phyloP scores from a whole-genome alignment of 108 stramenopile species.

The Conticribra guillardii region DNA sequence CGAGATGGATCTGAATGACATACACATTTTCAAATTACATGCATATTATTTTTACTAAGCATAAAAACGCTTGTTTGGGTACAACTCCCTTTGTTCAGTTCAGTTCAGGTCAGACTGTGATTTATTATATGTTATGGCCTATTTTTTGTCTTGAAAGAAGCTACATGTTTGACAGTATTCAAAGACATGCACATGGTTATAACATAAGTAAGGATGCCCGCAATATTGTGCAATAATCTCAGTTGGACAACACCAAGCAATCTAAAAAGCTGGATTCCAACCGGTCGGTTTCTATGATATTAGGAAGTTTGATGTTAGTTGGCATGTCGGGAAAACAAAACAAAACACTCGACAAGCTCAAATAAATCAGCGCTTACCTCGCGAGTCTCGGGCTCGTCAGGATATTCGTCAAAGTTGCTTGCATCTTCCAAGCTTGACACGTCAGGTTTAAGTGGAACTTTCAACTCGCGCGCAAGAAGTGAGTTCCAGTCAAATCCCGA shows the following conservation, averaged over 20 bases:
- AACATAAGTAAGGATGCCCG: too few relatives aligned
- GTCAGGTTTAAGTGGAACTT: conserved; percentile 57
- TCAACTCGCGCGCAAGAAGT: conserved; percentile 54
- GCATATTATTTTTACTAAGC: too few relatives aligned
- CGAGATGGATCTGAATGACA: too few relatives aligned
- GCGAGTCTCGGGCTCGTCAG: conserved; percentile 24
- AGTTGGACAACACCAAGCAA: neutral
- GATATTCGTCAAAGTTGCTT: conserved; percentile 54
- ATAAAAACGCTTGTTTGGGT: too few relatives aligned
- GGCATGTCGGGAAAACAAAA: neutral
- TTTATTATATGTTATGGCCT: too few relatives aligned
- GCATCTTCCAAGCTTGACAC: conserved; percentile 38
- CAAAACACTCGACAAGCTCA: neutral
- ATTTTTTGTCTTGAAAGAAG: too few relatives aligned
- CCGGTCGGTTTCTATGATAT: conserved; percentile 15
- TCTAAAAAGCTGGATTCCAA: conserved; percentile 34
- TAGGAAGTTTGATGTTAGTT: neutral
- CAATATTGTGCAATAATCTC: neutral
- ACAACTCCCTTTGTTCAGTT: too few relatives aligned
- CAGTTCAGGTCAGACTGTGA: too few relatives aligned
- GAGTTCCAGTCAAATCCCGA: conserved; percentile 82
- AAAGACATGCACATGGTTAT: too few relatives aligned
- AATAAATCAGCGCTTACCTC: conserved; percentile 14
- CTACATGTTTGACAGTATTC: too few relatives aligned
- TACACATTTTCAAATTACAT: too few relatives aligned